Percentiles rank a stretch among this genome's conserved stretches.
phyloP scores from a whole-genome alignment of 495 filamentous ascomycete genomes.

The Neurospora sp. region DNA sequence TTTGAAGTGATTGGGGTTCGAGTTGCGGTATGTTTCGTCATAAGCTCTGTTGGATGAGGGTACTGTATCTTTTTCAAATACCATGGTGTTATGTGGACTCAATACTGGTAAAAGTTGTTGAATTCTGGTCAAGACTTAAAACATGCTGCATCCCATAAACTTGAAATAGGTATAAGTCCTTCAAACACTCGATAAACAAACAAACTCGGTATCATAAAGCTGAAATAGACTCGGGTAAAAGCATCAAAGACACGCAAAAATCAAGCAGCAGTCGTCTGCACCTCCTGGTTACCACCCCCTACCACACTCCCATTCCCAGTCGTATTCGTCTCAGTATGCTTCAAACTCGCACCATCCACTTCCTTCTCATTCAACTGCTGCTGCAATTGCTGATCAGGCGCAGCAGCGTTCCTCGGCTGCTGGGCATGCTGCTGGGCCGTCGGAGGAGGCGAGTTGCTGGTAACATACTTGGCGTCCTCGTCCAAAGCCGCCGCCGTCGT shows the following conservation, averaged over 20 bases:
- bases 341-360: not conserved
- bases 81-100: not conserved
- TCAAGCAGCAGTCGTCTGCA: not conserved
- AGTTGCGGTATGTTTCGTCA: not conserved
- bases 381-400: not conserved
- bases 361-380: not conserved
- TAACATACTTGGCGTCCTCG: constrained; percentile 1
- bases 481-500: not conserved
- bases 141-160: not conserved
- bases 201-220: constrained; percentile 7
- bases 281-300: not conserved
- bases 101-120: not conserved
- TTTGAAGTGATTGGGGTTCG: not conserved
- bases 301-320: not conserved
- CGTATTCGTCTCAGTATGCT: not conserved
- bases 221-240: not conserved
- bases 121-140: not conserved
- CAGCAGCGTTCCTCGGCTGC: not conserved
- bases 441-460: not conserved
- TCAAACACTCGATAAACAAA: not conserved
- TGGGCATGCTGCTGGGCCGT: not conserved
- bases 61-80: not conserved
- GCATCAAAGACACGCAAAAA: not conserved
- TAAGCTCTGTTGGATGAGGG: not conserved
- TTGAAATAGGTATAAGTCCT: not conserved